These are phyloP conservation scores for Mycotypha africana DNA, from an alignment of 371 early-diverging fungal genomes.

Conservation along the genomic window DNA sequence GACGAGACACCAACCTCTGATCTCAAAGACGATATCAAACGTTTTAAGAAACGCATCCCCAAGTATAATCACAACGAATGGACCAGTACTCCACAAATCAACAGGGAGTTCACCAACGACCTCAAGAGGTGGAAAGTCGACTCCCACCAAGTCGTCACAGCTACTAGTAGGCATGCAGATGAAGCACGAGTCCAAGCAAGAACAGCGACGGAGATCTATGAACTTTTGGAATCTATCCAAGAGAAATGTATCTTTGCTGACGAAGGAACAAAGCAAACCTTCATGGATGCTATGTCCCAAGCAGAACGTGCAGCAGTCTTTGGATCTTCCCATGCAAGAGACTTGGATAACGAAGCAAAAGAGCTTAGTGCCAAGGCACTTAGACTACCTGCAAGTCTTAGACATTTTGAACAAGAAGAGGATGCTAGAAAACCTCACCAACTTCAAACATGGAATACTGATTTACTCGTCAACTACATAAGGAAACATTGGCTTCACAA, in stretches of 20 bases:
- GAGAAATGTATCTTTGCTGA: not conserved
- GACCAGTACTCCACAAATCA: not conserved
- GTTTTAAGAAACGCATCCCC: not conserved
- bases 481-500: too few relatives aligned
- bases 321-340: constrained; percentile 1
- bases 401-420: constrained; percentile 3
- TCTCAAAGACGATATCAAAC: constrained; percentile 1
- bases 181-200: constrained; percentile 1
- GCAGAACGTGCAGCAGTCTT: not conserved
- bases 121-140: constrained; percentile 1
- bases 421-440: constrained; percentile 2
- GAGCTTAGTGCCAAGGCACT: constrained; percentile 1
- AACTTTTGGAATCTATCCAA: not conserved
- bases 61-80: not conserved
- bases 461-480: too few relatives aligned
- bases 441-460: too few relatives aligned
- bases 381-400: constrained; percentile 1
- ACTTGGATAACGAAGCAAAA: constrained; percentile 3
- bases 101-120: not conserved
- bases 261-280: not conserved
- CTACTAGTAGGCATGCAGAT: not conserved
- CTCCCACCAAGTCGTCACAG: not conserved
- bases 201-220: constrained; percentile 2
- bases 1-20: constrained; percentile 1
- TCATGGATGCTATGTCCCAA: not conserved